Base-by-base conservation (phyloP, 805 yeast genomes). In the Kuraishia molischiana region DNA sequence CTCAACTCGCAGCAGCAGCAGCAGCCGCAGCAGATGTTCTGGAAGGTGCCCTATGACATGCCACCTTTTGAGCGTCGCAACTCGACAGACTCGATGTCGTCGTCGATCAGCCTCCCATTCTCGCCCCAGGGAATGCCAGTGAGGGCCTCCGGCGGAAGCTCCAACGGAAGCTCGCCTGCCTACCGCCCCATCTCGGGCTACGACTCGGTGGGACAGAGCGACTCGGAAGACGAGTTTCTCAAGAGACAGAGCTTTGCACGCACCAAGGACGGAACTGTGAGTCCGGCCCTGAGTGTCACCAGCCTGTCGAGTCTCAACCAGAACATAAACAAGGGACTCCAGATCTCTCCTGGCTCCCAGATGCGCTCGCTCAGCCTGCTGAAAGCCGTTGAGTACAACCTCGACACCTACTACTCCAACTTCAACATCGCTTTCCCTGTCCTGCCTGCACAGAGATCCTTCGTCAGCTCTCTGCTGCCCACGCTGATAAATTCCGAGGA, bases 21-120 rank as follows among this genome's bases (percentile, higher is more conserved):
- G 28, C 3, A 14, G 19, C n/a, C n/a, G 3, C 37, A 35, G 26
- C 33, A 50, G 3, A 45, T 58, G 30, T 72, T 75, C 52, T 75
- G 81, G 81, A 75, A 72, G 47, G 80, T 73, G 3, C 80, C 80
- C 5, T 72, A 71, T 48, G 77, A 72, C 43, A 67, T 72, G 68
- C 77, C 79, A 0, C 38, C 46, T 21, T 47, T 36, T 41, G 51
- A 60, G 21, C 49, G 73, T 33, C 52, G 75, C 36, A 62, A 64
- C 3, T 72, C 78, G 1, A 53, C 69, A 3, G 79, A 72, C 42
- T 71, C 77, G 2, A 49, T 71, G 3, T 58, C 69, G 30, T 71
- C 78, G 0, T 64, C 67, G 13, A 62, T 69, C 24, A 64, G 69
- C 28, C 60, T 59, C 11, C 26, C 34, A n/a, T 32, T 28, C 18